Evolutionary conservation across 208 protist species (phyloP).

Genomic region (Wallacemonas sp.): DNA sequence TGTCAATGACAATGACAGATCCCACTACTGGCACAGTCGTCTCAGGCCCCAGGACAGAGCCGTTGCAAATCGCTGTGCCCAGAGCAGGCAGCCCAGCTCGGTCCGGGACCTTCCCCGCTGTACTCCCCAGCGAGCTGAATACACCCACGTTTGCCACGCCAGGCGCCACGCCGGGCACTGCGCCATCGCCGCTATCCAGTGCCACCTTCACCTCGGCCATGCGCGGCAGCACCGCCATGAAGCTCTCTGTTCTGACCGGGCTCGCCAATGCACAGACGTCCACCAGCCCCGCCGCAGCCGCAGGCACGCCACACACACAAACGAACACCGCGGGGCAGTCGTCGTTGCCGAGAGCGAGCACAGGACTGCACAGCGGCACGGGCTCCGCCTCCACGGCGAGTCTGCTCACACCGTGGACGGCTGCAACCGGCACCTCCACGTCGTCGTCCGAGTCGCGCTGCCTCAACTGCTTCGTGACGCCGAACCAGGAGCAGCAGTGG

Average conservation of each 20-base stretch:
- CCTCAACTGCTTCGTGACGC: conserved; percentile 79
- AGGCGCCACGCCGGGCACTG: not conserved
- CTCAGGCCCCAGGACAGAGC: no score
- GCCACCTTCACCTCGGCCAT: conserved; percentile 5
- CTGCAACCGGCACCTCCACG: not conserved
- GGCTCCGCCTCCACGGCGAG: not conserved
- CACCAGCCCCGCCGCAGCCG: no score
- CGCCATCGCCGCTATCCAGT: conserved; percentile 1
- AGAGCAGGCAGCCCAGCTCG: no score
- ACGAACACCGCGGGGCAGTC: not conserved
- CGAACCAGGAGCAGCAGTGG: conserved; percentile 50
- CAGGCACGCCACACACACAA: no score
- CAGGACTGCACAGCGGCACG: not conserved
- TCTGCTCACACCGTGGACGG: not conserved
- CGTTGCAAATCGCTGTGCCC: no score
- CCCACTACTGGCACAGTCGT: no score
- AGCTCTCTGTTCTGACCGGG: not conserved
- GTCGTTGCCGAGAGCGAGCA: not conserved
- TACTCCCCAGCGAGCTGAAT: not conserved
- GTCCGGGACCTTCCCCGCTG: not conserved
- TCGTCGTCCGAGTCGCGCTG: not conserved
- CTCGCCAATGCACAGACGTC: not conserved
- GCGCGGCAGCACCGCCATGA: not conserved
- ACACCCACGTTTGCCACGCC: not conserved
- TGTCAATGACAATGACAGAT: no score